These are phyloP conservation scores for Fistulifera pelliculosa DNA, from an alignment of 108 stramenopile genomes.

Conservation along the genomic window DNA sequence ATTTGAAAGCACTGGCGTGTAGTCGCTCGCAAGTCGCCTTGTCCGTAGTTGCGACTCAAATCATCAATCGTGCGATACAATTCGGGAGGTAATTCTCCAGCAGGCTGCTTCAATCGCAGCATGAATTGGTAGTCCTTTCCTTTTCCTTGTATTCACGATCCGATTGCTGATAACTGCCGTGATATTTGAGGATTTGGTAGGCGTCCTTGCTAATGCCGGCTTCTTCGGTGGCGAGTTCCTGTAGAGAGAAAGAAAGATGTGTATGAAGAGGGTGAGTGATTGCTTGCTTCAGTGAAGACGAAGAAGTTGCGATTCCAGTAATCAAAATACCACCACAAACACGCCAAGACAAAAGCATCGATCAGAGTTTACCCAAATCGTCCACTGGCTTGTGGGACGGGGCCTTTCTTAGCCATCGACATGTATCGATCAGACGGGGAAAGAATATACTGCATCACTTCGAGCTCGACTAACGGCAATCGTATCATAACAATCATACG, in stretches of 20 bases:
- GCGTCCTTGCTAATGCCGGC: slow-evolving; percentile 82
- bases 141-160: slow-evolving; percentile 81
- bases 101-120: slow-evolving; percentile 97
- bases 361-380: slow-evolving; percentile 84
- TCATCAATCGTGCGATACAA: slow-evolving; percentile 90
- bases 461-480: slow-evolving; percentile 20
- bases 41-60: slow-evolving; percentile 78
- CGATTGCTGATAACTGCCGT: slow-evolving; percentile 96
- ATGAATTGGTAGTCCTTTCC: slow-evolving; percentile 95
- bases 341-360: slow-evolving; percentile 21
- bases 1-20: slow-evolving; percentile 98
- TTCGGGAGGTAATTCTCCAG: slow-evolving; percentile 89
- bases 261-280: neutral
- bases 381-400: slow-evolving; percentile 86
- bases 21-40: slow-evolving; percentile 91
- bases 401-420: slow-evolving; percentile 72
- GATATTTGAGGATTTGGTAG: slow-evolving; percentile 93
- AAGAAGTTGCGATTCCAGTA: too few species aligned
- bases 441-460: slow-evolving; percentile 83
- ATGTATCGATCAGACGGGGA: slow-evolving; percentile 89
- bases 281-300: neutral
- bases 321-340: neutral
- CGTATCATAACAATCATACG: too few species aligned
- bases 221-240: slow-evolving; percentile 67
- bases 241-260: neutral